Evolutionary conservation across 2,329 filamentous ascomycete genomes (phyloP).

Genomic region (Neurospora sp.): DNA sequence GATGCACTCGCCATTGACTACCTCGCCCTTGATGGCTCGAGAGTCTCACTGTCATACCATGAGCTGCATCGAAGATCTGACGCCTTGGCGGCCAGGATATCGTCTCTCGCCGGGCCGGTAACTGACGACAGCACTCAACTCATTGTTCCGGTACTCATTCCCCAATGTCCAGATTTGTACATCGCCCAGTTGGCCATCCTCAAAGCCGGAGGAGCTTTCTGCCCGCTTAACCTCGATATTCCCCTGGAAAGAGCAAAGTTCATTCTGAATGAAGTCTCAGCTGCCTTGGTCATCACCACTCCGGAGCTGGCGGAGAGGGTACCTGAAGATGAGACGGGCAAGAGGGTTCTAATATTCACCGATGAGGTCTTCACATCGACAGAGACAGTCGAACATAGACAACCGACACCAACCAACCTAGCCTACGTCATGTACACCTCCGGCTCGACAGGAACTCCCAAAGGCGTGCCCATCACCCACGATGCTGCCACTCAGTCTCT

Average conservation of each 20-base stretch:
- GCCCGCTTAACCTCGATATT: conserved; percentile 69
- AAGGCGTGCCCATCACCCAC: conserved; percentile 79
- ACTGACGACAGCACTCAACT: conserved; percentile 14
- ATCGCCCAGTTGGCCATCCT: conserved; percentile 66
- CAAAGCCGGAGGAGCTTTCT: conserved; percentile 77
- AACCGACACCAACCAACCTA: conserved; percentile 31
- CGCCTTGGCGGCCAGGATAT: conserved; percentile 42
- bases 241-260: conserved; percentile 70
- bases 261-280: conserved; percentile 67
- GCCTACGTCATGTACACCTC: conserved; percentile 94
- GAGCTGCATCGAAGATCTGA: conserved; percentile 51
- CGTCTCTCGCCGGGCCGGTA: conserved; percentile 15
- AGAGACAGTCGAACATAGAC: background rate
- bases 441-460: conserved; percentile 79
- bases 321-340: conserved; percentile 19
- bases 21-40: conserved; percentile 35
- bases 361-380: conserved; percentile 12
- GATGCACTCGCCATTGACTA: conserved; percentile 53
- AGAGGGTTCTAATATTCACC: conserved; percentile 25
- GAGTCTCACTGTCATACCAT: conserved; percentile 46
- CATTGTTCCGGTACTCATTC: conserved; percentile 66
- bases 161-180: conserved; percentile 70
- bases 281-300: conserved; percentile 57
- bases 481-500: conserved; percentile 70
- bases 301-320: conserved; percentile 33